These are phyloP conservation scores for Pistacia vera DNA, from an alignment of 345 rosid genomes.

Conservation along the genomic window DNA sequence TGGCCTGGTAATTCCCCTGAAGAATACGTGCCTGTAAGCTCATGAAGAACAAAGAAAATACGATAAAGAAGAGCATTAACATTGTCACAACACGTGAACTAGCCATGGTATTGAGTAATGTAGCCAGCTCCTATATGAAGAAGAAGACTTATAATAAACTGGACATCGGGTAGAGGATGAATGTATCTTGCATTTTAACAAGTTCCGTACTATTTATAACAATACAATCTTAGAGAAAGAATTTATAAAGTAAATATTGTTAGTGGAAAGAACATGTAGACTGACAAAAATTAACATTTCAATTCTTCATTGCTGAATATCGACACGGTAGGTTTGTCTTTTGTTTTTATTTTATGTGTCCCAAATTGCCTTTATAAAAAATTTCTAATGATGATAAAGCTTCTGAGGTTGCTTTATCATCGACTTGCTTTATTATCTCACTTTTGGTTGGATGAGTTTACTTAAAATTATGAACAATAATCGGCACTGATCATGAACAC, in stretches of 20 bases:
- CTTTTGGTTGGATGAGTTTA: no score
- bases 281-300: background rate
- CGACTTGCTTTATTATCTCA: no score
- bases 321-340: background rate
- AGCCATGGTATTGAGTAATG: background rate
- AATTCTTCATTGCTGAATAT: background rate
- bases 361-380: background rate
- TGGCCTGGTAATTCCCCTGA: background rate
- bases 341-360: background rate
- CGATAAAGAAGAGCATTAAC: slow-evolving; percentile 12
- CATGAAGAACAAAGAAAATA: slow-evolving; percentile 3
- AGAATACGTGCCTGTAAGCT: slow-evolving; percentile 21
- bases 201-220: no score
- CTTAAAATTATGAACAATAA: background rate
- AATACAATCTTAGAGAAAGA: no score
- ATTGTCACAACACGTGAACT: background rate
- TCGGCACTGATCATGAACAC: background rate
- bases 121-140: background rate
- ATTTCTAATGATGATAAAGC: no score
- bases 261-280: slow-evolving; percentile 22
- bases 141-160: background rate
- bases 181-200: background rate
- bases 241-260: background rate
- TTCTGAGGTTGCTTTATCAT: no score
- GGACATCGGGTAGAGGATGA: background rate